Percentiles rank a stretch among this genome's conserved stretches.
phyloP scores from a whole-genome alignment of 805 yeast genomes.

The Cyberlindnera japonica region DNA sequence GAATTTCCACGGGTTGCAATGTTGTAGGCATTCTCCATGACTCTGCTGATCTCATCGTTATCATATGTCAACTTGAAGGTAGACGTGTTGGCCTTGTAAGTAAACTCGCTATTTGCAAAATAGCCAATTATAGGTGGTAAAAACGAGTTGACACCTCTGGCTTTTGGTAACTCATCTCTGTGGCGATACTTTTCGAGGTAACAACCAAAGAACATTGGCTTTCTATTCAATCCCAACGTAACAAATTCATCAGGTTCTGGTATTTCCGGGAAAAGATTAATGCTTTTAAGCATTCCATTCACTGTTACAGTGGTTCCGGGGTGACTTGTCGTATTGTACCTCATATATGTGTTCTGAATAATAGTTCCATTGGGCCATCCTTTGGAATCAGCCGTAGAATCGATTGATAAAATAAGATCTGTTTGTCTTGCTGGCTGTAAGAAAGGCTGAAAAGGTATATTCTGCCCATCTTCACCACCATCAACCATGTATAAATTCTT shows the following conservation, averaged over 20 bases:
- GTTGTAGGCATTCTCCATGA: slow-evolving; percentile 50
- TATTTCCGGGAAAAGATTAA: slow-evolving; percentile 59
- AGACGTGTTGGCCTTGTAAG: slow-evolving; percentile 49
- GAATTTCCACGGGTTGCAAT: slow-evolving; percentile 46
- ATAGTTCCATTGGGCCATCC: slow-evolving; percentile 63
- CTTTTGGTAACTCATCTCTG: slow-evolving; percentile 12
- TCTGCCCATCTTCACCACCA: slow-evolving; percentile 78
- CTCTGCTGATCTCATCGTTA: slow-evolving; percentile 37
- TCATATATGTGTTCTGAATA: slow-evolving; percentile 31
- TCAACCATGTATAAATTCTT: slow-evolving; percentile 52
- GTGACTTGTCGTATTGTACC: slow-evolving; percentile 23
- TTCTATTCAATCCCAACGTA: slow-evolving; percentile 46
- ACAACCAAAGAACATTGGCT: slow-evolving; percentile 84
- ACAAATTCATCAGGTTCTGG: slow-evolving; percentile 50
- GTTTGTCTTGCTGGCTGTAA: slow-evolving; percentile 56
- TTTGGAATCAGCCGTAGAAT: slow-evolving; percentile 47
- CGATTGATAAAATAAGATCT: slow-evolving; percentile 63
- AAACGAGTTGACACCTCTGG: slow-evolving; percentile 15
- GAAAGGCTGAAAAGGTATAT: slow-evolving; percentile 65
- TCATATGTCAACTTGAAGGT: slow-evolving; percentile 55
- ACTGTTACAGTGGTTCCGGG: slow-evolving; percentile 29
- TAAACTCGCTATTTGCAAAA: slow-evolving; percentile 41
- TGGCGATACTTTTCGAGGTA: slow-evolving; percentile 17
- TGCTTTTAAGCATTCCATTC: slow-evolving; percentile 35
- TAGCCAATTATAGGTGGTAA: slow-evolving; percentile 55